Conservation (phyloP, 495 filamentous ascomycete species). For the Neurospora terricola region DNA sequence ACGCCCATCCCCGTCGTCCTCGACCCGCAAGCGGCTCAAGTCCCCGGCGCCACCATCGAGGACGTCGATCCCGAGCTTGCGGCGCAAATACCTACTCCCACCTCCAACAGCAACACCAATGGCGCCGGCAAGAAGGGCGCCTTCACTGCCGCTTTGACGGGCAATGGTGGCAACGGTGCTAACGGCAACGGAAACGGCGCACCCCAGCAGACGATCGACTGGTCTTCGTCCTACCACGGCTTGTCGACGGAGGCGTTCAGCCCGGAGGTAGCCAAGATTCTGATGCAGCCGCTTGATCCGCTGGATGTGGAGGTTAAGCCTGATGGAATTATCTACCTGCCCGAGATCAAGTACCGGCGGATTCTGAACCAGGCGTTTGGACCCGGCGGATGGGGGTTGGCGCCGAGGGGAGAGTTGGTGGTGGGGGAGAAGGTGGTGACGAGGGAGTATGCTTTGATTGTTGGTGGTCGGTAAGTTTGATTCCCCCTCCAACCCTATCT, state of each 20-base stretch:
- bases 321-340: constrained; percentile 91
- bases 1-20: background rate
- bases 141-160: constrained; percentile 12
- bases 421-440: constrained; percentile 84
- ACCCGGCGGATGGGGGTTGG: constrained; percentile 90
- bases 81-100: constrained; percentile 11
- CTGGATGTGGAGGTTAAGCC: constrained; percentile 93
- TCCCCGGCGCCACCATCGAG: constrained; percentile 21
- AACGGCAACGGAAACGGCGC: constrained; percentile 28
- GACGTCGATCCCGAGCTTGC: constrained; percentile 19
- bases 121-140: background rate
- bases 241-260: constrained; percentile 67
- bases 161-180: constrained; percentile 11
- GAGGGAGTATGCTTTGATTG: constrained; percentile 88
- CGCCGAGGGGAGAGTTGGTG: constrained; percentile 80
- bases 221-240: constrained; percentile 88
- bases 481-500: background rate
- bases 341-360: constrained; percentile 95
- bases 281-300: constrained; percentile 55
- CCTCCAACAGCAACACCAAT: background rate
- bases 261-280: constrained; percentile 59
- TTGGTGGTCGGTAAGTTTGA: constrained; percentile 67
- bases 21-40: constrained; percentile 23
- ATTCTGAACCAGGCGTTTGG: constrained; percentile 90
- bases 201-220: constrained; percentile 58